phyloP scores from a whole-genome alignment of 2,329 filamentous ascomycete species.

The Colletotrichum sublineola region DNA sequence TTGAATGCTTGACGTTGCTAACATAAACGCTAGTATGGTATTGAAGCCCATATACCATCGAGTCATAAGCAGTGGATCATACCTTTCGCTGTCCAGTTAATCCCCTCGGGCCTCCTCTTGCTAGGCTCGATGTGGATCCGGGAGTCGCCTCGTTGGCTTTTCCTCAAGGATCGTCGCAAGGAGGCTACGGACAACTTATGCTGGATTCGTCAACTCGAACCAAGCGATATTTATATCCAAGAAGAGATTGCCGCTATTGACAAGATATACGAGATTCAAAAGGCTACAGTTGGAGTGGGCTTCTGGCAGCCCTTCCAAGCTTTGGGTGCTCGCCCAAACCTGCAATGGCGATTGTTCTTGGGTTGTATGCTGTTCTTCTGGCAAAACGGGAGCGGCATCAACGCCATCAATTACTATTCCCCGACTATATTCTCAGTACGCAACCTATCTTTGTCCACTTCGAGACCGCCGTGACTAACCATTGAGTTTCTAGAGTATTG shows the following conservation, averaged over 20 bases:
- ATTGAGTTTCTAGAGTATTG: slow-evolving; percentile 29
- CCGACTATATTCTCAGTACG: slow-evolving; percentile 70
- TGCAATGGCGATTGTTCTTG: slow-evolving; percentile 72
- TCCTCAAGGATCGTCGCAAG: slow-evolving; percentile 64
- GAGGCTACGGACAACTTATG: slow-evolving; percentile 64
- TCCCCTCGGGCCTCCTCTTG: slow-evolving; percentile 66
- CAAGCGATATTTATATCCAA: slow-evolving; percentile 69
- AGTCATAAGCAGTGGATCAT: slow-evolving; percentile 58
- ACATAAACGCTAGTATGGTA: slow-evolving; percentile 45
- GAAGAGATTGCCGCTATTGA: slow-evolving; percentile 74
- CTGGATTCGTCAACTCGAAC: slow-evolving; percentile 66
- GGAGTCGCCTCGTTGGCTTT: slow-evolving; percentile 72
- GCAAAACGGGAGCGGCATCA: slow-evolving; percentile 76
- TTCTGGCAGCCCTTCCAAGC: slow-evolving; percentile 72
- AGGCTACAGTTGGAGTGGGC: slow-evolving; percentile 65
- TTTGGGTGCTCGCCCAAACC: slow-evolving; percentile 59
- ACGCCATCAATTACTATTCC: slow-evolving; percentile 74
- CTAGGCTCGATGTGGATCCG: slow-evolving; percentile 61
- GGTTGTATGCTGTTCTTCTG: slow-evolving; percentile 75
- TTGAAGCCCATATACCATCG: slow-evolving; percentile 38
- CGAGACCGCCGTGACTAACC: background rate
- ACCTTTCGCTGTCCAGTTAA: slow-evolving; percentile 66
- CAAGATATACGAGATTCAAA: slow-evolving; percentile 60
- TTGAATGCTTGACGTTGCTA: slow-evolving; percentile 47
- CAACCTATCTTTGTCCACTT: background rate